A percentile compares a stretch with the other conserved stretches of the same genome.
These are phyloP conservation scores for Dianthus caryophyllus DNA, from an alignment of 148 eudicot species.

Conservation along the genomic window DNA sequence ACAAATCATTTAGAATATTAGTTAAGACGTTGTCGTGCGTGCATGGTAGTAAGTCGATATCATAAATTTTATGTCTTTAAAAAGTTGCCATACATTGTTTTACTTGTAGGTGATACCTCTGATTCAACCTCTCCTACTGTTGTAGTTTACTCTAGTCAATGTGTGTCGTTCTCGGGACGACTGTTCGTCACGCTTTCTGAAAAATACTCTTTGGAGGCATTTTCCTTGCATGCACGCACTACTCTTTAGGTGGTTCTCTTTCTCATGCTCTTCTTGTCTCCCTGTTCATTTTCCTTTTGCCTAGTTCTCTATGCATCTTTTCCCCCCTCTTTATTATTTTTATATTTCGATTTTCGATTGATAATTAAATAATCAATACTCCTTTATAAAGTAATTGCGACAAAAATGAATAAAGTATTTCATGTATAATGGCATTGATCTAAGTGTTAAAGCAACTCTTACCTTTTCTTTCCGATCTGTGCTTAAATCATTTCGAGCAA, in stretches of 20 bases:
- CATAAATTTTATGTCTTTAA: background rate
- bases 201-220: background rate
- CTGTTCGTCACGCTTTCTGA: background rate
- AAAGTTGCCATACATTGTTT: background rate
- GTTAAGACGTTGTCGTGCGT: constrained; percentile 19
- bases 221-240: background rate
- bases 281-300: constrained; percentile 26
- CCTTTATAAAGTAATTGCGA: constrained; percentile 32
- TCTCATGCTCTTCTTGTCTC: constrained; percentile 22
- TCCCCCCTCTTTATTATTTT: constrained; percentile 2
- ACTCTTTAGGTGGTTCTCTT: constrained; percentile 9
- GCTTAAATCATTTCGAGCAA: constrained; percentile 18
- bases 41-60: constrained; percentile 17
- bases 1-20: background rate
- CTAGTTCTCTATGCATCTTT: constrained; percentile 21
- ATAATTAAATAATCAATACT: too few species aligned
- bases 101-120: constrained; percentile 4
- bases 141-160: background rate
- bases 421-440: constrained; percentile 38
- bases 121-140: background rate
- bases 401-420: constrained; percentile 33
- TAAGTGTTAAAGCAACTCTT: constrained; percentile 41
- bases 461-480: constrained; percentile 29
- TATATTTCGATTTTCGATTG: background rate
- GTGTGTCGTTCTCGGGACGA: constrained; percentile 10